These are phyloP conservation scores for Rhodotorula sp. DNA, from an alignment of 1,284 basidiomycete genomes.

Conservation along the genomic window DNA sequence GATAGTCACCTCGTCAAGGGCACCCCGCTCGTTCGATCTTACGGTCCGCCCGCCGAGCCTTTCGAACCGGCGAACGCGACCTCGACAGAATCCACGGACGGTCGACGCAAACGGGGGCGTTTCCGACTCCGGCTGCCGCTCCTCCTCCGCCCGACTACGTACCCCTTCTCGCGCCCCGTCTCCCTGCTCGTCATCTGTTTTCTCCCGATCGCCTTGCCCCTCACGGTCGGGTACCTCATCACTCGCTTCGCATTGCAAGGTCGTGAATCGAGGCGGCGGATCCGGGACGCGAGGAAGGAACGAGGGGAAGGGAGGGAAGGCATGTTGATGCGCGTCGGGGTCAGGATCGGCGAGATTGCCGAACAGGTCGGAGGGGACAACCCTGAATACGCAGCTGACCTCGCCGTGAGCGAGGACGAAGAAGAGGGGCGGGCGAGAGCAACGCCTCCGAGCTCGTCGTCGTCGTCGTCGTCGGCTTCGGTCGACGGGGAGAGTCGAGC, in stretches of 20 bases:
- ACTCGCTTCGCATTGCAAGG: slow-evolving; percentile 27
- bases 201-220: slow-evolving; percentile 25
- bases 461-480: too few relatives aligned
- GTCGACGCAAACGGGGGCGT: neutral
- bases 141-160: slow-evolving; percentile 20
- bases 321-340: slow-evolving; percentile 29
- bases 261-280: slow-evolving; percentile 15
- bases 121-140: slow-evolving; percentile 10
- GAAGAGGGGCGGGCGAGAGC: neutral
- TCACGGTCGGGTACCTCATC: slow-evolving; percentile 22
- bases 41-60: neutral
- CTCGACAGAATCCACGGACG: too few relatives aligned
- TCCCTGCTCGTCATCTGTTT: slow-evolving; percentile 22
- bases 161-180: slow-evolving; percentile 27
- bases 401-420: neutral
- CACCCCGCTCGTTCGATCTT: slow-evolving; percentile 17
- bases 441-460: neutral
- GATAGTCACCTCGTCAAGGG: slow-evolving; percentile 10
- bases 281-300: slow-evolving; percentile 9
- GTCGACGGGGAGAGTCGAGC: too few relatives aligned
- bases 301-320: slow-evolving; percentile 25
- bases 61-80: neutral
- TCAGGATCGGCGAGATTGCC: slow-evolving; percentile 28
- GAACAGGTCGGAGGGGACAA: slow-evolving; percentile 31
- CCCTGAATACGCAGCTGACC: slow-evolving; percentile 29